Evolutionary conservation across 2,329 filamentous ascomycete species (phyloP).

Genomic region (Pseudopyrenochaeta lycopersici): DNA sequence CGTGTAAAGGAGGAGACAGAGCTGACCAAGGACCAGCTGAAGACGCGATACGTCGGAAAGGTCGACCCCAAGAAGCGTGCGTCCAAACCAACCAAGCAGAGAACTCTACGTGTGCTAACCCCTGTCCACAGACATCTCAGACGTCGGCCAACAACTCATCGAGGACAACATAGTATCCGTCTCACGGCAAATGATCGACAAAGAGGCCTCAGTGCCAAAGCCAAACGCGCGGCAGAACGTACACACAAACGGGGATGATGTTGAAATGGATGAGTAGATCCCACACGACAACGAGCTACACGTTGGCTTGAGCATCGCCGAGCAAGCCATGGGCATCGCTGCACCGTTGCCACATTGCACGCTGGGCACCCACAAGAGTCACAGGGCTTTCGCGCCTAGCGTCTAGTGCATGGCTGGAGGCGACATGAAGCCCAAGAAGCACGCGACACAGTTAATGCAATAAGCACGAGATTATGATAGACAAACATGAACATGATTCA

Average conservation of each 20-base stretch:
- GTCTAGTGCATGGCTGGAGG: neutral
- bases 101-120: constrained; percentile 22
- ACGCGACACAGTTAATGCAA: constrained; percentile 19
- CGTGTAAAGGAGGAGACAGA: constrained; percentile 98
- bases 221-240: constrained; percentile 39
- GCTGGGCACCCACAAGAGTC: neutral
- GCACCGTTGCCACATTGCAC: neutral
- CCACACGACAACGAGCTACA: constrained; percentile 3
- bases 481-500: neutral
- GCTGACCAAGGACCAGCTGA: constrained; percentile 94
- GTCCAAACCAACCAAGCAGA: constrained; percentile 28
- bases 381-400: constrained; percentile 2
- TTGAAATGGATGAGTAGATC: constrained; percentile 46
- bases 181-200: constrained; percentile 99
- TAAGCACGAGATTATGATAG: constrained; percentile 21
- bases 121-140: constrained; percentile 74
- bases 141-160: constrained; percentile 94
- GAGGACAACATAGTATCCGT: constrained; percentile 99
- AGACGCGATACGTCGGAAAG: constrained; percentile 99
- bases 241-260: constrained; percentile 38
- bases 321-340: neutral
- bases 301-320: constrained; percentile 10
- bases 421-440: constrained; percentile 1
- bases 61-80: constrained; percentile 96
- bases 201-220: constrained; percentile 90